A percentile compares a stretch with the other conserved stretches of the same genome.
Evolutionary conservation across 495 filamentous ascomycete genomes (phyloP).

Genomic region (Barbatosphaeria neglecta): DNA sequence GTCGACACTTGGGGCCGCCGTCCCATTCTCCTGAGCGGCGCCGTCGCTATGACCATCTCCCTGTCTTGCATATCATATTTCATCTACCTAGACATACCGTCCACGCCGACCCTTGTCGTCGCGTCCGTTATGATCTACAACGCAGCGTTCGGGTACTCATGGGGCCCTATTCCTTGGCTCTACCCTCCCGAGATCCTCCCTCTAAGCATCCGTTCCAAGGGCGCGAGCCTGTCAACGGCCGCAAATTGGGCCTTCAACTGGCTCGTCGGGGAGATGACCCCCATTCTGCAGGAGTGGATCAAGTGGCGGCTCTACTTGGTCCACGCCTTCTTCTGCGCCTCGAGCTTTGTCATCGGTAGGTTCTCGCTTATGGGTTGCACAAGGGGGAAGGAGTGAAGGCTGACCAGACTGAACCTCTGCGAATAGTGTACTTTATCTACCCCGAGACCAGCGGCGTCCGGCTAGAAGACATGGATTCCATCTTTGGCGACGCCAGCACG

Average conservation of each 20-base stretch:
- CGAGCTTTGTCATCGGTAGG: constrained; percentile 94
- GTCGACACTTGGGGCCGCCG: constrained; percentile 90
- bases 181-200: constrained; percentile 97
- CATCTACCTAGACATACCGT: constrained; percentile 69
- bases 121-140: constrained; percentile 97
- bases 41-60: constrained; percentile 80
- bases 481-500: constrained; percentile 82
- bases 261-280: constrained; percentile 90
- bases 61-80: constrained; percentile 93
- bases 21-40: constrained; percentile 80
- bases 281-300: constrained; percentile 80
- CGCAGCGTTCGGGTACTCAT: constrained; percentile 95
- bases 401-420: constrained; percentile 11
- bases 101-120: constrained; percentile 76
- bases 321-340: constrained; percentile 93
- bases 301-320: constrained; percentile 88
- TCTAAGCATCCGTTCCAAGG: constrained; percentile 93
- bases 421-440: constrained; percentile 97
- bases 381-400: not conserved
- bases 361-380: constrained; percentile 2
- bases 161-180: constrained; percentile 96
- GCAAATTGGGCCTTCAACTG: constrained; percentile 98
- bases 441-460: constrained; percentile 92
- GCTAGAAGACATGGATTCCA: constrained; percentile 86
- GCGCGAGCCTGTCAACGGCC: constrained; percentile 90